A percentile compares a stretch with the other conserved stretches of the same genome.
Evolutionary conservation across 768 basidiomycete genomes (phyloP).

Genomic region (Paxillus ammoniavirescens): DNA sequence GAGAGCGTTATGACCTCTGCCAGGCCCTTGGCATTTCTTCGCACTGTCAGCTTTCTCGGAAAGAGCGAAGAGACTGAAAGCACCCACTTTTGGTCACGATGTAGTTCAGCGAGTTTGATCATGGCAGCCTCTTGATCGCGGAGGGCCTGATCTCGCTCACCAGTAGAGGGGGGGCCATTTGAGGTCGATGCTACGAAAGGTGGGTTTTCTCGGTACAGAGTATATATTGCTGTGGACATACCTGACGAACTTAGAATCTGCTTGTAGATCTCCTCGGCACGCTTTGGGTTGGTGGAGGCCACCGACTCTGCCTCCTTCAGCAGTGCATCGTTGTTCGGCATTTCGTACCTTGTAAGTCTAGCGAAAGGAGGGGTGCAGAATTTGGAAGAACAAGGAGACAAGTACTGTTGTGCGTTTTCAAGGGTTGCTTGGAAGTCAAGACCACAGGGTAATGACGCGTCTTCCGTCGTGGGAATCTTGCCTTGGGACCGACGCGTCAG

Average conservation of each 20-base stretch:
- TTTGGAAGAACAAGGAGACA: neutral
- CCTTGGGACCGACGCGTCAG: constrained; percentile 17
- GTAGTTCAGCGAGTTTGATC: constrained; percentile 81
- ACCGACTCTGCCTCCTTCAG: constrained; percentile 50
- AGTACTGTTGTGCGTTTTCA: neutral
- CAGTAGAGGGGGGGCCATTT: constrained; percentile 33
- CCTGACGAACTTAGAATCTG: constrained; percentile 52
- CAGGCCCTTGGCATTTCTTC: constrained; percentile 80
- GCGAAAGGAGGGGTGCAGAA: neutral
- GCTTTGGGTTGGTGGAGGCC: constrained; percentile 46
- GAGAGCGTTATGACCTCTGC: constrained; percentile 85
- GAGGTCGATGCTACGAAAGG: constrained; percentile 26
- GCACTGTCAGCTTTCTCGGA: neutral
- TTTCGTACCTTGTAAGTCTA: constrained; percentile 1
- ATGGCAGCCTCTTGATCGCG: constrained; percentile 84
- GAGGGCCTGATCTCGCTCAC: constrained; percentile 55
- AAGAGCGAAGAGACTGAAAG: neutral
- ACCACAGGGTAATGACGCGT: neutral
- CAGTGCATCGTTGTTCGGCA: constrained; percentile 25
- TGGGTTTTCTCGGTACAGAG: neutral
- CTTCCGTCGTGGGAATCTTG: constrained; percentile 13
- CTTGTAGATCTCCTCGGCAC: constrained; percentile 75
- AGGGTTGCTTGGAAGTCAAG: neutral
- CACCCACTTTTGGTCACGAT: constrained; percentile 79
- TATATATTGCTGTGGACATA: constrained; percentile 14